phyloP scores from a whole-genome alignment of 148 eudicot species.

The Fallopia convolvulus region DNA sequence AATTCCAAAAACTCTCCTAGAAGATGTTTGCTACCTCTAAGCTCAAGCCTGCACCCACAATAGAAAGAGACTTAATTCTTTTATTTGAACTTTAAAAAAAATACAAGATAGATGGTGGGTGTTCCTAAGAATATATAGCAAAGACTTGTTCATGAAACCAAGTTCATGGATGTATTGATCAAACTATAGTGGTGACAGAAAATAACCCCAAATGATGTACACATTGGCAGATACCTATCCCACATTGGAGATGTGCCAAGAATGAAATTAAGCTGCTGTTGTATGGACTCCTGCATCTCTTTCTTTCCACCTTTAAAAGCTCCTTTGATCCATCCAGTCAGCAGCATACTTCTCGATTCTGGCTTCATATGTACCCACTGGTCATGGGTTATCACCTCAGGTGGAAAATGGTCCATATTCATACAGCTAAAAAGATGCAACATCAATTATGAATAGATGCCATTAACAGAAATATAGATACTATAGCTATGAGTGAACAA shows the following conservation, averaged over 20 bases:
- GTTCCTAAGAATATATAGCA: background rate
- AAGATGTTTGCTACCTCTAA: conserved; percentile 54
- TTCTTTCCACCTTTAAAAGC: conserved; percentile 57
- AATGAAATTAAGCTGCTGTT: conserved; percentile 56
- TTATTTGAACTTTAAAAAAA: background rate
- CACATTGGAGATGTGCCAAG: conserved; percentile 78
- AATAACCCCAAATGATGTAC: background rate
- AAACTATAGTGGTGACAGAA: background rate
- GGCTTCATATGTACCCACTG: conserved; percentile 65
- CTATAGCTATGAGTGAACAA: background rate
- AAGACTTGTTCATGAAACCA: background rate
- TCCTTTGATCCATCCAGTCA: conserved; percentile 80
- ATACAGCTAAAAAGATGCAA: conserved; percentile 39
- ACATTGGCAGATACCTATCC: conserved; percentile 59
- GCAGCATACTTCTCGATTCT: conserved; percentile 38
- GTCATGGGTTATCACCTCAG: conserved; percentile 79
- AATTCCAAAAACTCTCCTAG: conserved; percentile 83
- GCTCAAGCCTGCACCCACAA: conserved; percentile 57
- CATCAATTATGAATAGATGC: background rate
- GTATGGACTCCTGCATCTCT: conserved; percentile 61
- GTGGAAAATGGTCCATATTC: conserved; percentile 42
- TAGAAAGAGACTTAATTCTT: background rate
- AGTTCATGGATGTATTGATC: background rate
- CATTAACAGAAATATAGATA: background rate
- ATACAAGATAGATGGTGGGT: background rate